These are phyloP conservation scores for Tolypocladium guangdongense DNA, from an alignment of 2,329 filamentous ascomycete species.

Conservation along the genomic window DNA sequence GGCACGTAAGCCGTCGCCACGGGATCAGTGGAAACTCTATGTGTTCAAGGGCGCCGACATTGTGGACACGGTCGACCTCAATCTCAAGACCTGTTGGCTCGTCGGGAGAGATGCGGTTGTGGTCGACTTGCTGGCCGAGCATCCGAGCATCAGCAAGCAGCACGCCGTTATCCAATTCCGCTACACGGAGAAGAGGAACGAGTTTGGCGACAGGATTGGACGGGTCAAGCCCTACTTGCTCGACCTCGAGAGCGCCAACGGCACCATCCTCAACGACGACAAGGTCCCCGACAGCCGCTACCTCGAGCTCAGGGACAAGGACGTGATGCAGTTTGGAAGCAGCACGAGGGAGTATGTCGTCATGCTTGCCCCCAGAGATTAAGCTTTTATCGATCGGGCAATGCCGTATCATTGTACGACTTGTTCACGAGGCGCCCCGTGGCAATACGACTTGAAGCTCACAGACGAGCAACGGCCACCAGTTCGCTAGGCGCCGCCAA, in stretches of 20 bases:
- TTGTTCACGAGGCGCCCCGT: background rate
- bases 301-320: constrained; percentile 77
- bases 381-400: constrained; percentile 1
- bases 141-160: constrained; percentile 90
- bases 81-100: constrained; percentile 76
- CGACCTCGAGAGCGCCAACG: constrained; percentile 88
- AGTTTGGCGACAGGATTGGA: constrained; percentile 75
- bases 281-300: constrained; percentile 65
- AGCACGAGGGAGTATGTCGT: constrained; percentile 93
- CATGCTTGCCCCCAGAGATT: constrained; percentile 56
- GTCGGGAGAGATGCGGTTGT: constrained; percentile 71
- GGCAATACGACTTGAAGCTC: background rate
- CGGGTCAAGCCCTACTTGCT: constrained; percentile 81
- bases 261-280: constrained; percentile 72
- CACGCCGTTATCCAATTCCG: constrained; percentile 94
- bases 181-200: constrained; percentile 69
- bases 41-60: constrained; percentile 80
- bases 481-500: background rate
- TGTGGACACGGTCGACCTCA: constrained; percentile 70
- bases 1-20: constrained; percentile 73
- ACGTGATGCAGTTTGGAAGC: constrained; percentile 78
- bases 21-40: constrained; percentile 79
- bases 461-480: background rate
- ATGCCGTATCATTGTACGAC: background rate
- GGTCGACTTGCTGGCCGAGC: constrained; percentile 74